Evolutionary conservation across 1,139 yeast genomes (phyloP).

Genomic region (Pichia sp.): DNA sequence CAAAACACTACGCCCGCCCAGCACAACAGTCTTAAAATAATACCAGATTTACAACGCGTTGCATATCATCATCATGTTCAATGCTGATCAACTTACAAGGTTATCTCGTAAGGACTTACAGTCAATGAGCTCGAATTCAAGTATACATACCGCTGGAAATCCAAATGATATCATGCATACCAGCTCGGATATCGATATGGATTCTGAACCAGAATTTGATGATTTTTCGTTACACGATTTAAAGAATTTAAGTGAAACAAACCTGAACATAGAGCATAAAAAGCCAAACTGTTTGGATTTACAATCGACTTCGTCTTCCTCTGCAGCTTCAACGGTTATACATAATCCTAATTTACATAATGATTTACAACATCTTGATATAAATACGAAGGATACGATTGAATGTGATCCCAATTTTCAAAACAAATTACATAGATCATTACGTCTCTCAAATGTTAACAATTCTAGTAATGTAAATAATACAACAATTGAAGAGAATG

Average conservation of each 20-base stretch:
- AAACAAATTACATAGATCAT: constrained; percentile 8
- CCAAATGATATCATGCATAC: background rate
- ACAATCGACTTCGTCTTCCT: constrained; percentile 20
- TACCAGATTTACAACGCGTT: background rate
- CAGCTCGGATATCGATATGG: background rate
- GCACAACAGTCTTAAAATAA: no score
- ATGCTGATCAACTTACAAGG: background rate
- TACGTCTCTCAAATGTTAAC: constrained; percentile 5
- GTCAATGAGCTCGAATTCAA: background rate
- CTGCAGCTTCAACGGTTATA: constrained; percentile 27
- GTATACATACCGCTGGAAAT: background rate
- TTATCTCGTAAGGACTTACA: constrained; percentile 9
- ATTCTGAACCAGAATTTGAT: constrained; percentile 10
- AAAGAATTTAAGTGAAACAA: constrained; percentile 8
- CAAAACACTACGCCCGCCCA: no score
- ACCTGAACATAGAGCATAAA: background rate
- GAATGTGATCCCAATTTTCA: constrained; percentile 16
- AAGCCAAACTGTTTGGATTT: constrained; percentile 8
- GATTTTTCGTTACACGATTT: constrained; percentile 20
- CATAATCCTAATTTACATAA: constrained; percentile 12
- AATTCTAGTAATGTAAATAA: background rate
- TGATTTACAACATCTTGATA: constrained; percentile 1
- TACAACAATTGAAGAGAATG: background rate
- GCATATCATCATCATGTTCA: background rate
- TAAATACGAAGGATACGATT: constrained; percentile 12